Evolutionary conservation across 1,284 basidiomycete species (phyloP), one percentile per base, ranked within the genome.

Genomic region (Puccinia horiana): DNA sequence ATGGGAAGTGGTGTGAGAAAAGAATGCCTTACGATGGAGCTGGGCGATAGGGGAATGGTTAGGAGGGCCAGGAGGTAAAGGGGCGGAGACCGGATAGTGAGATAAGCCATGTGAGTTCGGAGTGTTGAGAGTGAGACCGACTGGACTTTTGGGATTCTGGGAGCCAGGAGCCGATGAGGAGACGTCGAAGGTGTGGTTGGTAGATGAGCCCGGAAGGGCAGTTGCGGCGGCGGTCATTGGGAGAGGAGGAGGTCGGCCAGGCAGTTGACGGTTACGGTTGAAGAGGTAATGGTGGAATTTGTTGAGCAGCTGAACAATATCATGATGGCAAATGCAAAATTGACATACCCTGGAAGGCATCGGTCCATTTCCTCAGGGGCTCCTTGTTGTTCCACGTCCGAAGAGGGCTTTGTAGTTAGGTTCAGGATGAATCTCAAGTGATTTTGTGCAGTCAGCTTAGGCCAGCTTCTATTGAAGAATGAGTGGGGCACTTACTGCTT

Each of bases 51-150:
- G 70, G 35, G 70, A 73, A 16, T 73, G 70, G 29, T 40, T 54
- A 73, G 70, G 70, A 29, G 70, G 70, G 44, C 29, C 70, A 73
- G 70, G 70, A 54, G 70, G 70, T 73, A 73, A 73, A 73, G 70
- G 70, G 70, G 70, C 70, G 70, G 70, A 73, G 70, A 73, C 47
- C 5, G 70, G 70, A 35, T 73, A 73, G 26, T 73, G 70, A 40
- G 70, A 20, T 11, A 73, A 54, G 44, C n/a, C 44, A 29, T 73
- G 70, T 29, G n/a, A 14, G 47, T 49, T 73, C 5, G 70, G 44
- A 54, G 37, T 73, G 52, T 47, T 29, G 47, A 73, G 70, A 16
- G 70, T 73, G 70, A 73, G 70, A 5, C 70, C 70, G 70, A 54
- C 70, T 26, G 70, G 70, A 11, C 70, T 47, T 23, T 73, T 73